Base-by-base conservation (phyloP, 2,329 filamentous ascomycete genomes). In the Byssothecium circinans region DNA sequence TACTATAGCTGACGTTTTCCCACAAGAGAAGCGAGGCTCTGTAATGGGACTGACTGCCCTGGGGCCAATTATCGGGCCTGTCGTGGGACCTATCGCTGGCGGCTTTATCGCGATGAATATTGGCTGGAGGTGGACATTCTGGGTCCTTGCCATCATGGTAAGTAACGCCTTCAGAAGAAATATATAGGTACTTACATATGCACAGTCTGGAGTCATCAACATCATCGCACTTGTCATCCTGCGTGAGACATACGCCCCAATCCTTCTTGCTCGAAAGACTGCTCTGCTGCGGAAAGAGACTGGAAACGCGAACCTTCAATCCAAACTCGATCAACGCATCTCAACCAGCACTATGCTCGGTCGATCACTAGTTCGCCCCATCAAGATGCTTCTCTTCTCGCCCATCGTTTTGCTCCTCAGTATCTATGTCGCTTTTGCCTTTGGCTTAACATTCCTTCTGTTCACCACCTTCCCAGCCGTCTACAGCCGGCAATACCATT, bases 171-270 rank as follows among this genome's bases (percentile, higher is more conserved):
- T 14, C 20, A 10, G 6, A 37, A n/a, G 25, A 43, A 20, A 2
- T 14, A 12, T 32, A 7, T 29, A 39, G n/a, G n/a, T n/a, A n/a
- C 45, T 49, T 19, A 45, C 37, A 33, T 19, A 30, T 4, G 18
- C 18, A 4, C 25, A 52, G 49, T 32, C 41, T 30, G 45, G 45
- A 8, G 20, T 37, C 4, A 20, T 23, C 34, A 29, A 4, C 7
- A 12, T 39, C 4, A 8, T 43, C 36, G 30, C 43, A 18, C 25
- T 50, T 27, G 8, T 52, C 36, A 18, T 45, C 2, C 77, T 89
- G 41, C 81, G 81, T 50, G 90, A 95, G 71, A 92, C 89, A 0
- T 95, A 95, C 60, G 81, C 83, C 0, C 89, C 90, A 0, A 78
- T 79, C 0, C 78, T 95, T 19, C 74, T 95, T 60, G 75, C 75